Conservation (phyloP, 306 rosid genomes). For the Coriaria nepalensis region DNA sequence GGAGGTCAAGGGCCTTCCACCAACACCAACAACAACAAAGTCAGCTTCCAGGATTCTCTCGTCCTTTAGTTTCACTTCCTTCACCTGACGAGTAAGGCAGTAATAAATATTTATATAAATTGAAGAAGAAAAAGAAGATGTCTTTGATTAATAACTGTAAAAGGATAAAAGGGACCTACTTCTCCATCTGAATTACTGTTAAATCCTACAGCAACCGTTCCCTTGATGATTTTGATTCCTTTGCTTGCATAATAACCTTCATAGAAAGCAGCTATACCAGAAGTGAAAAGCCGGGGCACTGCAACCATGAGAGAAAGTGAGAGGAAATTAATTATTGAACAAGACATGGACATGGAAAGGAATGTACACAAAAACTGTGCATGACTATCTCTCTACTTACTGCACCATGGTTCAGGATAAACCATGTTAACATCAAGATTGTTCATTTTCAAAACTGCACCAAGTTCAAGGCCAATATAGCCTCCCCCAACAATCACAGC, state of each 20-base stretch:
- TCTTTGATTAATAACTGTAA: too few species aligned
- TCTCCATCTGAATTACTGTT: constrained; percentile 56
- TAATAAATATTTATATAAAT: too few species aligned
- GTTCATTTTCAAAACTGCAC: constrained; percentile 76
- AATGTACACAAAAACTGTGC: neutral
- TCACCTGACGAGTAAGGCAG: too few species aligned
- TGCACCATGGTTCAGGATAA: constrained; percentile 99
- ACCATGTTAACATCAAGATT: constrained; percentile 75
- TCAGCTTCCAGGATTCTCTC: constrained; percentile 83
- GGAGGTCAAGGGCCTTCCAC: constrained; percentile 63
- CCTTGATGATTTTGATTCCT: constrained; percentile 75
- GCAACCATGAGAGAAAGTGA: constrained; percentile 17
- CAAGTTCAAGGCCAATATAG: constrained; percentile 84
- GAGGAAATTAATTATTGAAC: neutral
- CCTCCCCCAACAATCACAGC: constrained; percentile 98
- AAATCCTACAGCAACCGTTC: constrained; percentile 84
- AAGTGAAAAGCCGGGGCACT: constrained; percentile 96
- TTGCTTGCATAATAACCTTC: constrained; percentile 76
- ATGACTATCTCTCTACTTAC: constrained; percentile 43
- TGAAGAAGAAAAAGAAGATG: too few species aligned
- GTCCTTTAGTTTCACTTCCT: constrained; percentile 87
- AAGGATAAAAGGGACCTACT: too few species aligned
- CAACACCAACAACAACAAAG: constrained; percentile 92
- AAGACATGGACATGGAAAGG: neutral
- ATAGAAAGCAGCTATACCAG: constrained; percentile 78